Percentiles rank a stretch among this genome's conserved stretches.
Conservation (phyloP, 352 stramenopile genomes). For the Pythium guiyangense region DNA sequence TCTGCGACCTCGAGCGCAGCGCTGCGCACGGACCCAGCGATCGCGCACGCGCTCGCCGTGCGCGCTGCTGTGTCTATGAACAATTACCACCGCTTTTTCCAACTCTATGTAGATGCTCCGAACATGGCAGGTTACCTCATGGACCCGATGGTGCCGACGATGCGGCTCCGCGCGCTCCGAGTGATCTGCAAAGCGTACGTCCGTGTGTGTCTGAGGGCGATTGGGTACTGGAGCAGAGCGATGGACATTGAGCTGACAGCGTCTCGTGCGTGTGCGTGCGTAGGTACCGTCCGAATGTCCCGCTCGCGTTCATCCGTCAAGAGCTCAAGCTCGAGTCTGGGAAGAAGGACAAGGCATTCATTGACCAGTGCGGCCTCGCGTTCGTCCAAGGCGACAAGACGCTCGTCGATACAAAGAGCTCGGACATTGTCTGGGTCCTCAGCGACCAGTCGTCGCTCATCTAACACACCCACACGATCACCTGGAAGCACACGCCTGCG, state of each 20-base stretch:
- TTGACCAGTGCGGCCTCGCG: slow-evolving; percentile 64
- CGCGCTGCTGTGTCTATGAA: slow-evolving; percentile 80
- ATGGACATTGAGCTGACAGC: not conserved
- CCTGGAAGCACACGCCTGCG: not conserved
- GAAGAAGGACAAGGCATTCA: slow-evolving; percentile 67
- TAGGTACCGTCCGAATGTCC: slow-evolving; percentile 72
- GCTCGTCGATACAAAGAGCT: slow-evolving; percentile 76
- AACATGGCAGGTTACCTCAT: slow-evolving; percentile 91
- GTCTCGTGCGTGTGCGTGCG: slow-evolving; percentile 7
- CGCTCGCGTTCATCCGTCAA: slow-evolving; percentile 63
- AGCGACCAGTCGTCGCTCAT: slow-evolving; percentile 82
- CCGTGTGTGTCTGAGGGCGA: not conserved
- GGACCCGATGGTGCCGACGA: slow-evolving; percentile 80
- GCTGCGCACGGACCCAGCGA: slow-evolving; percentile 45
- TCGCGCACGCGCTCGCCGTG: slow-evolving; percentile 73
- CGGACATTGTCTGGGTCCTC: slow-evolving; percentile 81
- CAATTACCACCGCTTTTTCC: slow-evolving; percentile 88
- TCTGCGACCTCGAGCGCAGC: slow-evolving; percentile 32
- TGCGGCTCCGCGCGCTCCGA: slow-evolving; percentile 76
- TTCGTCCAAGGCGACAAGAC: slow-evolving; percentile 60
- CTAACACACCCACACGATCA: slow-evolving; percentile 23
- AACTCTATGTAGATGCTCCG: slow-evolving; percentile 79
- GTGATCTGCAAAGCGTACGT: slow-evolving; percentile 88
- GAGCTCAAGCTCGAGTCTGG: slow-evolving; percentile 66
- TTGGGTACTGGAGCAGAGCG: not conserved